These are phyloP conservation scores for Fusarium anguioides DNA, from an alignment of 2,329 filamentous ascomycete species.

Conservation along the genomic window DNA sequence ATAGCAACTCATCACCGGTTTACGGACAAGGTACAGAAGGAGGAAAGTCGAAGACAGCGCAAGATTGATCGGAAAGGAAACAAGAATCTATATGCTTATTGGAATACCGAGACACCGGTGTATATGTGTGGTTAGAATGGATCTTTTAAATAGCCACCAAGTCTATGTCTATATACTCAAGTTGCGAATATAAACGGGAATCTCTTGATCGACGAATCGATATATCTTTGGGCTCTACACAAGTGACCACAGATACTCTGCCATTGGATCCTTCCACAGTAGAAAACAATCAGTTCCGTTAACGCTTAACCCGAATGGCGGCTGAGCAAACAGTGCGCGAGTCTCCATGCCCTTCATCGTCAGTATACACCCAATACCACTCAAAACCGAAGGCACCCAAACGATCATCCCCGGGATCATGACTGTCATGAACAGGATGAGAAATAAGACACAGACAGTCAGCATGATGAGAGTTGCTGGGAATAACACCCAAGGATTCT, in stretches of 20 bases:
- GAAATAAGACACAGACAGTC: accelerated
- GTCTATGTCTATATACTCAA: too few relatives aligned
- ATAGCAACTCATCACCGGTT: background rate
- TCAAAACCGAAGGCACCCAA: background rate
- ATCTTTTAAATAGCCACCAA: too few relatives aligned
- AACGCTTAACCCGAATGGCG: background rate
- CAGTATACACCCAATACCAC: background rate
- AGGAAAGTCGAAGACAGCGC: constrained; percentile 7
- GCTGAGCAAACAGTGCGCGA: background rate
- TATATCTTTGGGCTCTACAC: background rate
- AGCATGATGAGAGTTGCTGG: background rate
- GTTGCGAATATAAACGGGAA: too few relatives aligned
- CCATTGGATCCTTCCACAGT: constrained; percentile 20
- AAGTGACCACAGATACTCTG: constrained; percentile 24
- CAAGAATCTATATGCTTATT: constrained; percentile 22
- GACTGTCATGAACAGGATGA: background rate
- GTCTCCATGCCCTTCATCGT: constrained; percentile 3
- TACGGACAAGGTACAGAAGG: constrained; percentile 13
- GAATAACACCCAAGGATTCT: background rate
- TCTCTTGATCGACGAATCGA: too few relatives aligned
- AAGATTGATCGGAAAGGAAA: constrained; percentile 15
- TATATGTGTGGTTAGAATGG: constrained; percentile 10
- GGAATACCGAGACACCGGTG: constrained; percentile 16
- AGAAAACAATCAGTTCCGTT: constrained; percentile 3
- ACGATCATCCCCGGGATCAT: accelerated